Percentiles rank a stretch among this genome's conserved stretches.
These are phyloP conservation scores for Thyridium curvatum DNA, from an alignment of 2,329 filamentous ascomycete species.

Conservation along the genomic window DNA sequence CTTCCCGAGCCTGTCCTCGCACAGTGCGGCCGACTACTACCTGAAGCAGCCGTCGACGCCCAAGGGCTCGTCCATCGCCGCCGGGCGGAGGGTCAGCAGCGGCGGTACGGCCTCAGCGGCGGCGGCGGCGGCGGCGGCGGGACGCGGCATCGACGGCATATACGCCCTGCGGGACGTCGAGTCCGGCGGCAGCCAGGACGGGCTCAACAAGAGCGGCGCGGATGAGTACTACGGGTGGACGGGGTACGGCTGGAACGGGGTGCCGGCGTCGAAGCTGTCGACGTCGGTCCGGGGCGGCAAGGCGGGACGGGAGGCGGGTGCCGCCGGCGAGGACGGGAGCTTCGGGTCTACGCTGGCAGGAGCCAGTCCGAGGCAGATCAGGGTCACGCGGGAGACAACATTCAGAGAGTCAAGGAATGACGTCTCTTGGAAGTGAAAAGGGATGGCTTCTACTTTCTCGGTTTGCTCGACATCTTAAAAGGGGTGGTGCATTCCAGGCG, in stretches of 20 bases:
- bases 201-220: neutral
- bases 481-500: no score
- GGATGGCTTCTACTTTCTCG: no score
- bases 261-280: neutral
- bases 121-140: no score
- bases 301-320: neutral
- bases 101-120: no score
- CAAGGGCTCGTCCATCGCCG: no score
- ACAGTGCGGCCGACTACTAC: neutral
- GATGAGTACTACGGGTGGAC: neutral
- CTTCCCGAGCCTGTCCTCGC: neutral
- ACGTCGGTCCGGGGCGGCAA: neutral
- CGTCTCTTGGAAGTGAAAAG: no score
- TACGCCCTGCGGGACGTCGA: conserved; percentile 1
- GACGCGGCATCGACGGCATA: no score
- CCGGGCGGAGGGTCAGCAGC: no score
- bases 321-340: neutral
- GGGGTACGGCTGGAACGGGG: neutral
- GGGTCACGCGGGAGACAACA: neutral
- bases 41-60: conserved; percentile 4
- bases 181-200: conserved; percentile 1
- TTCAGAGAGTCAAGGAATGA: neutral
- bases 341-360: neutral
- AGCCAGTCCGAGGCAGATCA: neutral
- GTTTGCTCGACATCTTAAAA: no score